phyloP scores from a whole-genome alignment of 2,329 filamentous ascomycete species.

The Cladophialophora psammophila region DNA sequence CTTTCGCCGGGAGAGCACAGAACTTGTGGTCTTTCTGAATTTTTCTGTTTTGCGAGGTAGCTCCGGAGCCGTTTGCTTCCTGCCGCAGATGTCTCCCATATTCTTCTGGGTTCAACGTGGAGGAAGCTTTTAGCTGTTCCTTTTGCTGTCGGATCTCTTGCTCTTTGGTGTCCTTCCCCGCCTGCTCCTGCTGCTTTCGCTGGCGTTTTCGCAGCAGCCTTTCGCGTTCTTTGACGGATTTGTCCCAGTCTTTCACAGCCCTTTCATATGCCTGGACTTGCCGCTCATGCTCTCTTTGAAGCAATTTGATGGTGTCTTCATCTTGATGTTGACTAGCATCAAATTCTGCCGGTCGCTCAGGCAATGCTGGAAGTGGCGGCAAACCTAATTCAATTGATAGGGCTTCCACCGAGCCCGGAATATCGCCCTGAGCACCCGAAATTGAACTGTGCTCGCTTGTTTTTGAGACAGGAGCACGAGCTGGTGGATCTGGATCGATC shows the following conservation, averaged over 20 bases:
- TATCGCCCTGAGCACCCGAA: not conserved
- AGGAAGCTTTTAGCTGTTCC: constrained; percentile 40
- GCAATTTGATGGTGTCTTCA: constrained; percentile 70
- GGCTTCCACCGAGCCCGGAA: not conserved
- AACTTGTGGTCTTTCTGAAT: constrained; percentile 73
- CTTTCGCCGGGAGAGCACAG: constrained; percentile 72
- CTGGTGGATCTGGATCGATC: constrained; percentile 22
- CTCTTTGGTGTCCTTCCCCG: constrained; percentile 45
- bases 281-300: constrained; percentile 71
- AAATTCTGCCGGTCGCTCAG: constrained; percentile 62
- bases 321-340: constrained; percentile 67
- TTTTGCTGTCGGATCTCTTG: constrained; percentile 40
- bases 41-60: constrained; percentile 44
- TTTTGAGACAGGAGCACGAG: constrained; percentile 6
- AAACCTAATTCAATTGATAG: constrained; percentile 40
- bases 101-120: constrained; percentile 31
- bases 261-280: constrained; percentile 70
- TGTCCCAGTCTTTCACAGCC: constrained; percentile 71
- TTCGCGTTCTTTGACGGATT: constrained; percentile 56
- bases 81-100: constrained; percentile 30
- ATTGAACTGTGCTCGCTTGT: not conserved
- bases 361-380: constrained; percentile 60
- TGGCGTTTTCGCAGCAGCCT: constrained; percentile 41
- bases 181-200: constrained; percentile 29
- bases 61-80: constrained; percentile 33